Evolutionary conservation across 2,329 filamentous ascomycete genomes (phyloP).

Genomic region (Anthostomella pinea): DNA sequence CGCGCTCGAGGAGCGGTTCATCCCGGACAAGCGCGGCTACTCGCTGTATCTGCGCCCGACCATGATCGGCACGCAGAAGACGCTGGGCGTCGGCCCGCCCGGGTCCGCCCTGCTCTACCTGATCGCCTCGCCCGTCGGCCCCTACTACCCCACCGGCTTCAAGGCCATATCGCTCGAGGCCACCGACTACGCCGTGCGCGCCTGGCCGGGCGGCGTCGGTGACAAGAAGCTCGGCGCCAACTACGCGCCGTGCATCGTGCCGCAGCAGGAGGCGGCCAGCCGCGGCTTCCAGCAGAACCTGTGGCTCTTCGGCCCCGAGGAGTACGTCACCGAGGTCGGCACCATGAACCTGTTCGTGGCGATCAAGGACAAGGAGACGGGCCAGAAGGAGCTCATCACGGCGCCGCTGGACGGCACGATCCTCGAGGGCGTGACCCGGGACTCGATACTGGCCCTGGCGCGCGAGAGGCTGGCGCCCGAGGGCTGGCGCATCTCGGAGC

Average conservation of each 20-base stretch:
- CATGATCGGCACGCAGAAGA: slow-evolving; percentile 95
- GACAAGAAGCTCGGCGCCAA: slow-evolving; percentile 99
- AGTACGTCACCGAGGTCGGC: slow-evolving; percentile 94
- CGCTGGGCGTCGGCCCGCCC: slow-evolving; percentile 87
- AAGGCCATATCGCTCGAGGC: slow-evolving; percentile 95
- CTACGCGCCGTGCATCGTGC: slow-evolving; percentile 98
- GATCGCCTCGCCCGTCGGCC: slow-evolving; percentile 93
- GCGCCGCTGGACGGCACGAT: slow-evolving; percentile 96
- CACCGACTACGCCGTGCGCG: slow-evolving; percentile 92
- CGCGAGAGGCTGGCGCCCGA: slow-evolving; percentile 77
- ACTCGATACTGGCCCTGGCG: slow-evolving; percentile 84
- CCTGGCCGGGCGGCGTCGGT: slow-evolving; percentile 95
- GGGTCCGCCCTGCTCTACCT: slow-evolving; percentile 89
- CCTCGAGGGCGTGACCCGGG: slow-evolving; percentile 88
- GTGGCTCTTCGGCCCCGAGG: slow-evolving; percentile 94
- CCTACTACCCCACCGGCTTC: slow-evolving; percentile 98
- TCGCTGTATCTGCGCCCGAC: slow-evolving; percentile 94
- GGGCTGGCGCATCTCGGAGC: slow-evolving; percentile 85
- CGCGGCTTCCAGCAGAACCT: slow-evolving; percentile 97
- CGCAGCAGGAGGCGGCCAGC: slow-evolving; percentile 86
- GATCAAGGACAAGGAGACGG: slow-evolving; percentile 79
- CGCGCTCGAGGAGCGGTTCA: slow-evolving; percentile 82
- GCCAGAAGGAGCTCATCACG: slow-evolving; percentile 89
- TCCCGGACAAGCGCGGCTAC: slow-evolving; percentile 83
- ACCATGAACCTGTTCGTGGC: slow-evolving; percentile 98